These are phyloP conservation scores for Colletotrichum kahawae DNA, from an alignment of 2,329 filamentous ascomycete species.

Conservation along the genomic window DNA sequence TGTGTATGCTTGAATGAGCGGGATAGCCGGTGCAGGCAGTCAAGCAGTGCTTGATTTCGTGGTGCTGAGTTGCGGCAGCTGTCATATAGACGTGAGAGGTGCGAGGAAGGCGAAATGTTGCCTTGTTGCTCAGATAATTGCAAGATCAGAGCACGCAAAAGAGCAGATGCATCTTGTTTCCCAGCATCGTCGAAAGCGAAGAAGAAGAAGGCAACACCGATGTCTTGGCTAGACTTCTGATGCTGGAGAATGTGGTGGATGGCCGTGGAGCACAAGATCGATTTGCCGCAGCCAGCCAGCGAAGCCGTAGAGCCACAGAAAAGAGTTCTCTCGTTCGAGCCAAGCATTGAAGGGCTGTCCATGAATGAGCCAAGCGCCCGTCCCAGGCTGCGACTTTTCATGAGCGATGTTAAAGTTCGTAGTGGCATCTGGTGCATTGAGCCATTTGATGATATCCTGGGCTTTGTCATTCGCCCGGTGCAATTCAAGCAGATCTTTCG, in stretches of 20 bases:
- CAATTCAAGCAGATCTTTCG: constrained; percentile 28
- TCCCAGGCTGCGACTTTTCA: constrained; percentile 32
- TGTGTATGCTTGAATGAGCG: neutral
- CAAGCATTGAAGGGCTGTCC: constrained; percentile 27
- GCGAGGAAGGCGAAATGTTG: neutral
- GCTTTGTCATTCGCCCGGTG: constrained; percentile 30
- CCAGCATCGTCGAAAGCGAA: constrained; percentile 40
- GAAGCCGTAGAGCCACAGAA: constrained; percentile 44
- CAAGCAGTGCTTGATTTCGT: neutral
- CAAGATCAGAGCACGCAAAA: constrained; percentile 36
- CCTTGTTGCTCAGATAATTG: constrained; percentile 32
- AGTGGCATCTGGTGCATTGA: constrained; percentile 39
- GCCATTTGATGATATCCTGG: constrained; percentile 31
- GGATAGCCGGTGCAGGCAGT: neutral
- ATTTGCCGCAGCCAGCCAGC: constrained; percentile 46
- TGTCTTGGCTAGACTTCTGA: constrained; percentile 21
- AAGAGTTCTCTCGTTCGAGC: constrained; percentile 30
- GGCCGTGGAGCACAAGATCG: constrained; percentile 39
- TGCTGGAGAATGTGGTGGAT: constrained; percentile 32
- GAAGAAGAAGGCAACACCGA: constrained; percentile 42
- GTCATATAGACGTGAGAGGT: neutral
- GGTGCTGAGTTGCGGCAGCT: neutral
- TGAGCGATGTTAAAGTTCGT: constrained; percentile 34
- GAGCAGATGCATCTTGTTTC: constrained; percentile 34
- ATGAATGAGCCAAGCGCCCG: constrained; percentile 37